Evolutionary conservation across 257 asterid genomes (phyloP).

Genomic region (Solanum neorickii): DNA sequence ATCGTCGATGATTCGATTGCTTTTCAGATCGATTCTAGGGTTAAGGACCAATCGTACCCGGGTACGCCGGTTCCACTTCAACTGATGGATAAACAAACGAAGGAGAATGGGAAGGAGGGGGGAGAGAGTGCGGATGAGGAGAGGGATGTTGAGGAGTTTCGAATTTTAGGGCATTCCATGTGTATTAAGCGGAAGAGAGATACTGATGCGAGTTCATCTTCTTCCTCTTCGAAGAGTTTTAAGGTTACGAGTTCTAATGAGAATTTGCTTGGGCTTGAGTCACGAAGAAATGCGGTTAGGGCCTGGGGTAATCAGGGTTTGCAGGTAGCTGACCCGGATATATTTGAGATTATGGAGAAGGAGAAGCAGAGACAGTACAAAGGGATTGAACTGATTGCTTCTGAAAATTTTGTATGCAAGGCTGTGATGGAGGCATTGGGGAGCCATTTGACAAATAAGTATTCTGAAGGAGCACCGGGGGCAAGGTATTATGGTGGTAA

Average conservation of each 20-base stretch:
- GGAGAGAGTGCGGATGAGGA: conserved; percentile 26
- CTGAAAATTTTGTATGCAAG: conserved; percentile 76
- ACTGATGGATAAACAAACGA: conserved; percentile 50
- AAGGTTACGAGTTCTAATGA: conserved; percentile 13
- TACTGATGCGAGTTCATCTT: conserved; percentile 32
- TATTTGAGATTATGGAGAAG: conserved; percentile 62
- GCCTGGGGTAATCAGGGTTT: conserved; percentile 87
- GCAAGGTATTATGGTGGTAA: conserved; percentile 81
- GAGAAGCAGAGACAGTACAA: conserved; percentile 73
- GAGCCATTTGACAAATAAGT: conserved; percentile 77
- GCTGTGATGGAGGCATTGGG: conserved; percentile 86
- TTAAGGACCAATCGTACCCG: conserved; percentile 20
- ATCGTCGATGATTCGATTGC: conserved; percentile 40
- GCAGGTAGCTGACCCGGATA: conserved; percentile 53
- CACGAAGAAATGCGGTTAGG: conserved; percentile 38
- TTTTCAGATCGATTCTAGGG: conserved; percentile 54
- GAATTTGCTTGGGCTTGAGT: conserved; percentile 28
- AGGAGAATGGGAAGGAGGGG: conserved; percentile 11
- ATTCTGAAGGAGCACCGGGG: conserved; percentile 82
- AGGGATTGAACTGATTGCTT: conserved; percentile 83
- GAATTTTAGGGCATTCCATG: conserved; percentile 59
- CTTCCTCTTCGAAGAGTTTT: conserved; percentile 17
- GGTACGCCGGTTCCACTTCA: conserved; percentile 53
- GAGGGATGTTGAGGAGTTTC: conserved; percentile 42
- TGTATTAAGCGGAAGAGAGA: conserved; percentile 58